Evolutionary conservation across 202 grass and related monocot species (phyloP), one percentile per base, ranked within the genome.

Genomic region (Eragrostis tef): DNA sequence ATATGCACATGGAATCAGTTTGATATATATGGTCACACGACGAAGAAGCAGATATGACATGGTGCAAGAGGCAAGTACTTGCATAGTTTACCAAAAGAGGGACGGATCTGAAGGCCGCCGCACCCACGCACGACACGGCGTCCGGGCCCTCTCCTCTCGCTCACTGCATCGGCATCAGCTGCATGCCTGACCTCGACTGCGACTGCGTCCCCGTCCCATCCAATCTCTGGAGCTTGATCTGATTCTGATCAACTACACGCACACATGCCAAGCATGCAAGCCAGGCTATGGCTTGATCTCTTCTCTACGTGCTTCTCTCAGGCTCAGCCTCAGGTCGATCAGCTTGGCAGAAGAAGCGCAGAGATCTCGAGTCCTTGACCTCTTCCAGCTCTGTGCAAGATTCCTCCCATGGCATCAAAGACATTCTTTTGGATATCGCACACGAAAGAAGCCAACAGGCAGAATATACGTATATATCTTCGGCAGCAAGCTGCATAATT

Each of bases 351-450:
- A 6, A 9, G 54, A 46, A 65, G 73, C n/a, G 64, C 67, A 83
- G 79, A 73, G 83, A 86, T 86, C 73, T 89, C 73, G 67, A 86
- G 73, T 62, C 67, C 83, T 89, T 86, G 87, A 86, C 73, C 59
- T 67, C 79, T 86, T 74, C 73, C 53, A 39, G 31, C 67, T 13
- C 50, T 89, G 87, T 82, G 43, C 83, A 78, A 89, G 87, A 86
- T 86, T 86, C 87, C 83, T 0, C 17, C 36, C 60, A 49, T 58
- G 67, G 41, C 17, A 85, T 64, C 15, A 6, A 67, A 87, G 62
- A 67, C 74, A 81, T 86, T 86, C 71, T 82, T 68, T 76, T 29
- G 66, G 71, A 67, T 76, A 64, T 56, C 46, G 5, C 36, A 25
- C 66, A 71, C 1, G 53, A 63, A 4, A 20, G 46, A 47, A 7